Percentiles rank a stretch among this genome's conserved stretches.
Evolutionary conservation across 2,329 filamentous ascomycete genomes (phyloP).

Genomic region (Tolypocladium nubicola): DNA sequence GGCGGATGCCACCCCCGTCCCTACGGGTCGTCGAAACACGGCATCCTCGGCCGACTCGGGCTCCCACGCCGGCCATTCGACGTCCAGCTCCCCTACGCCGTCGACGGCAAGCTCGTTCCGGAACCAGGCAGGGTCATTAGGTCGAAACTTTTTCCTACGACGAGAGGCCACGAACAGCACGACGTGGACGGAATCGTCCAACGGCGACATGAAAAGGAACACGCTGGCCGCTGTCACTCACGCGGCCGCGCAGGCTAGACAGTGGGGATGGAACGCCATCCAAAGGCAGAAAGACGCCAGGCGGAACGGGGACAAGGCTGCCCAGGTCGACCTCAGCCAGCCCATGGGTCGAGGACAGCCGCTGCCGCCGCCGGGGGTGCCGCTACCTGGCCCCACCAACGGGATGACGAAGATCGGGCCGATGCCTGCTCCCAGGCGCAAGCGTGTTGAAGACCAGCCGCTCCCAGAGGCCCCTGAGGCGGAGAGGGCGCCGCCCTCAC

Average conservation of each 20-base stretch:
- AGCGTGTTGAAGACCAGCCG: slow-evolving; percentile 27
- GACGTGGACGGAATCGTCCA: slow-evolving; percentile 23
- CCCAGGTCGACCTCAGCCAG: slow-evolving; percentile 39
- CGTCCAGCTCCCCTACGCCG: slow-evolving; percentile 16
- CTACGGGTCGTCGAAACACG: slow-evolving; percentile 23
- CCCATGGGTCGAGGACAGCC: slow-evolving; percentile 79
- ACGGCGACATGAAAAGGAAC: slow-evolving; percentile 31
- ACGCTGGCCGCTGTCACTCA: slow-evolving; percentile 45
- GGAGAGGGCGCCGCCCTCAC: slow-evolving; percentile 33
- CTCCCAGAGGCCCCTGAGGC: slow-evolving; percentile 13
- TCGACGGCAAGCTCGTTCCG: slow-evolving; percentile 26
- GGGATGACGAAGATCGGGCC: slow-evolving; percentile 47
- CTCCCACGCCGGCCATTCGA: slow-evolving; percentile 11
- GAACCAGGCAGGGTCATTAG: slow-evolving; percentile 27
- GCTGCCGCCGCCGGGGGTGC: slow-evolving; percentile 69
- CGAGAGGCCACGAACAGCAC: slow-evolving; percentile 26
- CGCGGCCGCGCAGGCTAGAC: slow-evolving; percentile 43
- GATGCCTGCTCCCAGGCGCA: slow-evolving; percentile 52
- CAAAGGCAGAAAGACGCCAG: slow-evolving; percentile 37
- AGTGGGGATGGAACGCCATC: slow-evolving; percentile 49
- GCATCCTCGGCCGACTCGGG: slow-evolving; percentile 24
- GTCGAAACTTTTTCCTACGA: slow-evolving; percentile 28
- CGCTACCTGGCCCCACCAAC: slow-evolving; percentile 57
- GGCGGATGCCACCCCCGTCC: slow-evolving; percentile 15
- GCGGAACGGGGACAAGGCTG: slow-evolving; percentile 18